Conservation (phyloP, 106 monocot genomes). For the Iris macrosiphon region DNA sequence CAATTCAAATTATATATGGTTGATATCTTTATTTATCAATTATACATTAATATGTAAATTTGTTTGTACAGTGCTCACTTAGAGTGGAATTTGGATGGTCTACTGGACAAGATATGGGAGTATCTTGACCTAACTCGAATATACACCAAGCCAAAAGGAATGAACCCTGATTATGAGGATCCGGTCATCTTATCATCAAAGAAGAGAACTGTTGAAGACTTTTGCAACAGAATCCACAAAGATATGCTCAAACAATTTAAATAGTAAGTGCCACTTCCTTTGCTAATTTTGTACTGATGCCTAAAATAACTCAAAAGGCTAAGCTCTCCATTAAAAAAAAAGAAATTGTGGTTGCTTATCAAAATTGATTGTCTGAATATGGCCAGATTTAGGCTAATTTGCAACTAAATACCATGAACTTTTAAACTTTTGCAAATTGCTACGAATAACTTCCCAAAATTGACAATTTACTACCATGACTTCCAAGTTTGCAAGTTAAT, state of each 20-base stretch:
- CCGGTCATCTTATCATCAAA: constrained; percentile 94
- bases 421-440: no score
- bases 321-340: no score
- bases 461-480: no score
- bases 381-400: no score
- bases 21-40: background rate
- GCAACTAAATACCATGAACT: no score
- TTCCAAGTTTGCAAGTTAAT: no score
- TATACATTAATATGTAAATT: background rate
- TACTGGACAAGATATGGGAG: constrained; percentile 92
- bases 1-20: no score
- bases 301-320: no score
- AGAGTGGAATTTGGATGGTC: constrained; percentile 97
- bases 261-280: constrained; percentile 48
- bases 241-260: constrained; percentile 99
- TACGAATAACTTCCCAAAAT: no score
- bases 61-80: constrained; percentile 61
- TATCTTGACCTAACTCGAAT: constrained; percentile 85
- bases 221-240: constrained; percentile 89
- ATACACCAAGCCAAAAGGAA: constrained; percentile 95
- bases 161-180: constrained; percentile 99
- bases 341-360: no score
- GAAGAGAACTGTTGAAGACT: constrained; percentile 74
- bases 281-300: no score
- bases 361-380: no score